Evolutionary conservation across 192 early-diverging fungal genomes (phyloP), one percentile per base, ranked within the genome.

Genomic region (Podila verticillata): DNA sequence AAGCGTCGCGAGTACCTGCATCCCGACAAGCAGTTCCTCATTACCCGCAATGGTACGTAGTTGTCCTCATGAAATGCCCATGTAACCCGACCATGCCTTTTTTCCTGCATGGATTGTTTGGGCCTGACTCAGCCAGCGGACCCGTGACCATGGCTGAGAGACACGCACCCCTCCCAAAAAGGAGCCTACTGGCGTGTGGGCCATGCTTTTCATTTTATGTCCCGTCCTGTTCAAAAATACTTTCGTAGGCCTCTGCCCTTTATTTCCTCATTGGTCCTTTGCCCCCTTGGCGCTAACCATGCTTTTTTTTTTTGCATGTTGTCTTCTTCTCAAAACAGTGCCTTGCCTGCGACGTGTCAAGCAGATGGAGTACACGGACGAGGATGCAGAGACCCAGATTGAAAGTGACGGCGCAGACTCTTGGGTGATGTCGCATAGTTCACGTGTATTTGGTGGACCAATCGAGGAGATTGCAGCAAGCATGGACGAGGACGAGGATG

Each of bases 1-100:
- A 98, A 98, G 86, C 91, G 89, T 51, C 87, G 93, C 66, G 93
- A 95, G 64, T 96, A 95, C 79, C 79, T 96, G 63, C 89, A 89
- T 9, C 84, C 85, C 24, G 94, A 97, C 82, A 96, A 96, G 86
- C 96, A 97, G 79, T 99, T 96, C 75, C 85, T 99, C 75, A 93
- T 97, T 35, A 99, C 97, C 34, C 87, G 94, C 70, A 97, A 97
- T 81, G 93, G 88, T 89, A 84, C 44, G 61, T 57, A 64, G 39
- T 17, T 34, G 17, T 54, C 2, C 8, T 54, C 20, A 39, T 64
- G 29, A 31, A n/a, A 20, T 29, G 17, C 13, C 26, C 6, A 32
- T 68, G 26, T 29, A 61, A 28, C 26, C 7, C 9, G 30, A 35
- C 17, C 13, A 0, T 17, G 44, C 1, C 32, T 28, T 32, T 0